Percentiles rank a stretch among this genome's conserved stretches.
Evolutionary conservation across 352 stramenopile genomes (phyloP).

Genomic region (Ophiocytium majus): DNA sequence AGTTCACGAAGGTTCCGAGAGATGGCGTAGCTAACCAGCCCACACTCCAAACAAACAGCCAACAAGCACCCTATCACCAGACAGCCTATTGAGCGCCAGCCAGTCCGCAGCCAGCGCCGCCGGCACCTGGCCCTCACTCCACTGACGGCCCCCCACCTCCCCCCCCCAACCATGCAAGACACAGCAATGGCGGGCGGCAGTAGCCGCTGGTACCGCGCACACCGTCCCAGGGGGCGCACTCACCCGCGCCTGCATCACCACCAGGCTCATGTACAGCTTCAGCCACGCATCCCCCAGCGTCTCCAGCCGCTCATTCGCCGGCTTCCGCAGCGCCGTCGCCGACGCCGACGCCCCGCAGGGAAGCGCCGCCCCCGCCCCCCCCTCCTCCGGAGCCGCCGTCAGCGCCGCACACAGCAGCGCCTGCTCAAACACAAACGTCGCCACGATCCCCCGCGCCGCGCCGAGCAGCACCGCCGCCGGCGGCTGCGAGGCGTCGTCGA

Average conservation of each 20-base stretch:
- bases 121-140: not conserved
- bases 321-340: conserved; percentile 23
- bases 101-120: not conserved
- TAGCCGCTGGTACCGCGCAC: too few relatives aligned
- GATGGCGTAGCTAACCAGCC: too few relatives aligned
- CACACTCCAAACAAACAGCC: not conserved
- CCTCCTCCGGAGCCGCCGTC: too few relatives aligned
- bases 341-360: too few relatives aligned
- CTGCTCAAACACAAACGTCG: conserved; percentile 9
- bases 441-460: not conserved
- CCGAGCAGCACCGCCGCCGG: conserved; percentile 15
- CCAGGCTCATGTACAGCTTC: not conserved
- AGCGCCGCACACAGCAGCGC: too few relatives aligned
- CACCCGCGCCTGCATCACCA: not conserved
- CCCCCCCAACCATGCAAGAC: not conserved
- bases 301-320: conserved; percentile 53
- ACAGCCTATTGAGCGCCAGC: not conserved
- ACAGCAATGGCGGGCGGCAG: too few relatives aligned
- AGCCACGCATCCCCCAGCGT: conserved; percentile 49
- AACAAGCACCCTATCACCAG: not conserved
- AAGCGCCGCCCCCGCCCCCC: too few relatives aligned
- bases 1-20: too few relatives aligned
- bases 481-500: not conserved
- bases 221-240: too few relatives aligned
- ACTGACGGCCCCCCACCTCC: not conserved